phyloP scores from a whole-genome alignment of 495 filamentous ascomycete genomes.

The Hypoxylon subgilvum region DNA sequence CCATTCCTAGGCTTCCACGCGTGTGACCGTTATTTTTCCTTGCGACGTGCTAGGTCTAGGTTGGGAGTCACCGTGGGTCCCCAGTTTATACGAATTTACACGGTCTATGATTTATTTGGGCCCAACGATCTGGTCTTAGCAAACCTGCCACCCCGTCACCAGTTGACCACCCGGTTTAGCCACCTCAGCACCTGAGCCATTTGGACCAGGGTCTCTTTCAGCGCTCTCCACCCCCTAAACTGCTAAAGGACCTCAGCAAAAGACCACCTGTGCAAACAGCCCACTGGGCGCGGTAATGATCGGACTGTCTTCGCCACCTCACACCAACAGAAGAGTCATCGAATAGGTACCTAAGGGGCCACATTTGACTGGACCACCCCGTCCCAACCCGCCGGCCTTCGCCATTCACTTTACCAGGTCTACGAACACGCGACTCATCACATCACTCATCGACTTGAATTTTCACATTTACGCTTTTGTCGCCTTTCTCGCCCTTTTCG shows the following conservation, averaged over 20 bases:
- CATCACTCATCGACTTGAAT: conserved; percentile 28
- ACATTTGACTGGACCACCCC: conserved; percentile 44
- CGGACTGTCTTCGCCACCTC: conserved; percentile 48
- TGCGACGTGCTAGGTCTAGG: conserved; percentile 39
- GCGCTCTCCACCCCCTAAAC: conserved; percentile 21
- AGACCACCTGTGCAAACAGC: conserved; percentile 56
- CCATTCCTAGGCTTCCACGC: conserved; percentile 41
- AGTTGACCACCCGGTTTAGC: too few relatives aligned
- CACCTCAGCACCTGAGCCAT: conserved; percentile 5
- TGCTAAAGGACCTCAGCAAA: conserved; percentile 27
- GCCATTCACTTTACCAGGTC: conserved; percentile 6
- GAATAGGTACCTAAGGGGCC: conserved; percentile 43
- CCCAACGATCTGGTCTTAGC: too few relatives aligned
- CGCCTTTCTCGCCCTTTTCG: too few relatives aligned
- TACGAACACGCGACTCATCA: conserved; percentile 45
- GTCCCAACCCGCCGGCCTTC: too few relatives aligned
- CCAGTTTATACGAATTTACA: conserved; percentile 25
- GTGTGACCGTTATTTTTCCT: conserved; percentile 41
- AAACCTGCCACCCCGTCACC: too few relatives aligned
- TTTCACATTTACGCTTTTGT: conserved; percentile 14
- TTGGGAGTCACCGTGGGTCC: conserved; percentile 32
- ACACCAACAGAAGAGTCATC: conserved; percentile 55
- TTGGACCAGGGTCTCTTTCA: neutral
- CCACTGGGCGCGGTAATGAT: conserved; percentile 48
- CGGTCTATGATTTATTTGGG: conserved; percentile 16